These are phyloP conservation scores for Westerdykella aurantiaca DNA, from an alignment of 2,329 filamentous ascomycete species.

Conservation along the genomic window DNA sequence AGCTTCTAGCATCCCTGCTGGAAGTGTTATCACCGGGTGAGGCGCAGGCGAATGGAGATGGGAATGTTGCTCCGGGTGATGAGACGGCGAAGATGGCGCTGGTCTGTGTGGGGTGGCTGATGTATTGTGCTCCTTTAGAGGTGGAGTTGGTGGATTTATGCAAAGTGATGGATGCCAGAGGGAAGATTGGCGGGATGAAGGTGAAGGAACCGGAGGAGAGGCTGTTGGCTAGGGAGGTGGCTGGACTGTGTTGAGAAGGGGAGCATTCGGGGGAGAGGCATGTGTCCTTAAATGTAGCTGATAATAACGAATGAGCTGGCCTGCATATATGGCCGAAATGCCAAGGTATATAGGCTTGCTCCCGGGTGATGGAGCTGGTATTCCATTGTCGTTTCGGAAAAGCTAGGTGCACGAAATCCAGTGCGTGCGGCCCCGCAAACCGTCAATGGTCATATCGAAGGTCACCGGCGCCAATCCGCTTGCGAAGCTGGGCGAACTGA, in stretches of 20 bases:
- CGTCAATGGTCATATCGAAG: too few relatives aligned
- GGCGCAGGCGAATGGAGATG: conserved; percentile 26
- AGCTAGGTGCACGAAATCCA: too few relatives aligned
- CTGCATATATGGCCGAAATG: too few relatives aligned
- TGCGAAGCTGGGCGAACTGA: too few relatives aligned
- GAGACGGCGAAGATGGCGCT: conserved; percentile 75
- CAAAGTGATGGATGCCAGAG: conserved; percentile 68
- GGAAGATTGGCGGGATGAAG: conserved; percentile 14
- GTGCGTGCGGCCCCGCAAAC: too few relatives aligned
- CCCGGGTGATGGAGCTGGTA: too few relatives aligned
- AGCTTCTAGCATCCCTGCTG: conserved; percentile 72
- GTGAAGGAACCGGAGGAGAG: conserved; percentile 21
- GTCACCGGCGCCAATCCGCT: too few relatives aligned
- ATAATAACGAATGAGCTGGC: too few relatives aligned
- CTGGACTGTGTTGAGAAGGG: conserved; percentile 11
- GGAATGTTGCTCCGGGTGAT: conserved; percentile 29
- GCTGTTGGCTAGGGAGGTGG: conserved; percentile 33
- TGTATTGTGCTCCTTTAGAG: conserved; percentile 62
- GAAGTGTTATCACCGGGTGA: conserved; percentile 59
- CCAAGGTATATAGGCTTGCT: too few relatives aligned
- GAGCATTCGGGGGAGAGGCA: too few relatives aligned
- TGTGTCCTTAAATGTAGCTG: too few relatives aligned
- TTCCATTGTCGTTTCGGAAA: too few relatives aligned
- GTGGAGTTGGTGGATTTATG: conserved; percentile 78
- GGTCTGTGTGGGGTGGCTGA: conserved; percentile 67